Evolutionary conservation across 345 rosid genomes (phyloP).

Genomic region (Rhodamnia argentea): DNA sequence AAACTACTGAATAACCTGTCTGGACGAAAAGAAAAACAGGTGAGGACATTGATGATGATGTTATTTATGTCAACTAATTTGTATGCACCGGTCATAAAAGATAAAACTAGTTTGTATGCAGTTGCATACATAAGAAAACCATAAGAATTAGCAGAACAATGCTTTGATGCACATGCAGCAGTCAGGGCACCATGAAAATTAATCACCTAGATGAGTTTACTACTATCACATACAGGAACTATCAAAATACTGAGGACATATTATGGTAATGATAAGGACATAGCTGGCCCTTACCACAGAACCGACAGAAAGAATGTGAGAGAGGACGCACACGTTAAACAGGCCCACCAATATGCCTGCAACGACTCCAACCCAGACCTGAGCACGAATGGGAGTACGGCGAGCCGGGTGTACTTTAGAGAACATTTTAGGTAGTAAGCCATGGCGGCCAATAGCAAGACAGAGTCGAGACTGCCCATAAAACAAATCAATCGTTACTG

Average conservation of each 20-base stretch:
- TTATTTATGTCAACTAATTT: neutral
- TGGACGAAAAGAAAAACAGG: slow-evolving; percentile 15
- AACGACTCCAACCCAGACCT: slow-evolving; percentile 86
- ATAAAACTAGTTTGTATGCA: neutral
- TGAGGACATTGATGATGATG: neutral
- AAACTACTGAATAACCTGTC: slow-evolving; percentile 98
- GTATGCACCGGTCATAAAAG: too few relatives aligned
- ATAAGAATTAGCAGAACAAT: neutral
- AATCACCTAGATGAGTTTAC: neutral
- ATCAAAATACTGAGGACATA: neutral
- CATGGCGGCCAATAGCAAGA: slow-evolving; percentile 94
- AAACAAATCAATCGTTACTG: neutral
- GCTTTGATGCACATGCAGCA: neutral
- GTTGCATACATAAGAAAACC: neutral
- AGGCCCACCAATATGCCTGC: slow-evolving; percentile 74
- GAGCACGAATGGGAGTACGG: slow-evolving; percentile 85
- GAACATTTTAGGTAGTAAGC: slow-evolving; percentile 78
- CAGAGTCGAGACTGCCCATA: slow-evolving; percentile 73
- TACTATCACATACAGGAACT: neutral
- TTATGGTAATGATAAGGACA: neutral
- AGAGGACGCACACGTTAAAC: slow-evolving; percentile 67
- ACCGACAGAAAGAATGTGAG: slow-evolving; percentile 96
- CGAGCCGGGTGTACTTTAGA: slow-evolving; percentile 72
- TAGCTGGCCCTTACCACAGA: slow-evolving; percentile 52
- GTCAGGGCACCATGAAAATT: neutral